Conservation (phyloP, 768 basidiomycete species). For the Astraeus odoratus region DNA sequence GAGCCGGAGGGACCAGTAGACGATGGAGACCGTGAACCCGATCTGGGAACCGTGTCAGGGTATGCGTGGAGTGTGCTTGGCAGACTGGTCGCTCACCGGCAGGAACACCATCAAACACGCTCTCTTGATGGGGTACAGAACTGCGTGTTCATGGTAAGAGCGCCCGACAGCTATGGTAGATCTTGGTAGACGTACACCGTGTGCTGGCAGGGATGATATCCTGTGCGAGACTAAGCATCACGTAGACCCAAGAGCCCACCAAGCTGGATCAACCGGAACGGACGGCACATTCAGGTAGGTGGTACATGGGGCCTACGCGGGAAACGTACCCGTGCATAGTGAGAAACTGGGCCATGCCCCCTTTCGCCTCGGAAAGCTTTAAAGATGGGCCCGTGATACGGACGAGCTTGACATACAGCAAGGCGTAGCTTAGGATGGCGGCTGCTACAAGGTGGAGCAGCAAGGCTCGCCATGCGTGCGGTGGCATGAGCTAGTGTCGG, state of each 20-base stretch:
- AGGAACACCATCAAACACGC: background rate
- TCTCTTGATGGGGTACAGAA: background rate
- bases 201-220: background rate
- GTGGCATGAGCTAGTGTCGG: no score
- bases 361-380: no score
- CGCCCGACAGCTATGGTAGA: background rate
- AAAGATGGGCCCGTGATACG: no score
- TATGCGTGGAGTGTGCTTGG: background rate
- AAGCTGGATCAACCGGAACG: background rate
- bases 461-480: no score
- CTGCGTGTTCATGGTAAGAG: background rate
- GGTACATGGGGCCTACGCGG: no score
- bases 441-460: no score
- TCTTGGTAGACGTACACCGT: background rate
- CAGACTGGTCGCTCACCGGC: background rate
- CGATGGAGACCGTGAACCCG: slow-evolving; percentile 37
- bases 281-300: background rate
- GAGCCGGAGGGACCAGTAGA: slow-evolving; percentile 61
- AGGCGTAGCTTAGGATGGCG: background rate
- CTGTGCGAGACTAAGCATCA: background rate
- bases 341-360: background rate
- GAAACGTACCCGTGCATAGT: background rate
- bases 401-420: no score
- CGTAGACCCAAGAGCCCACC: background rate
- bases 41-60: slow-evolving; percentile 16